Evolutionary conservation across 2,329 filamentous ascomycete genomes (phyloP), one percentile per base, ranked within the genome.

Genomic region (Rhexocercosporidium sp.): DNA sequence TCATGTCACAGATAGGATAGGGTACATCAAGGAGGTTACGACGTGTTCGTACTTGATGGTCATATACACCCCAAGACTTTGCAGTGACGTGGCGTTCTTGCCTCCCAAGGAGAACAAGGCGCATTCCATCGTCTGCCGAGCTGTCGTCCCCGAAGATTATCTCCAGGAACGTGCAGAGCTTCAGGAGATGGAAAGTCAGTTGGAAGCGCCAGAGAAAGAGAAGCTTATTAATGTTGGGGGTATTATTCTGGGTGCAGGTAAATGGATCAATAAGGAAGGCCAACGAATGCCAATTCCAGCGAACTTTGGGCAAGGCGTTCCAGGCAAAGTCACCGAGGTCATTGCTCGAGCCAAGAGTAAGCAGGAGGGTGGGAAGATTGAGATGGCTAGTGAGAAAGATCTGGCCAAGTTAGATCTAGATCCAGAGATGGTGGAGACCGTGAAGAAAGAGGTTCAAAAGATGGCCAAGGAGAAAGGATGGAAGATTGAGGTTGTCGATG

Each of bases 401-500:
- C 82, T 96, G 44, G 86, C 89, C 74, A 86, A 87, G 73, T 80
- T 92, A 53, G 87, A 91, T 16, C 66, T 77, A 2, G 75, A 76
- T 62, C 86, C 86, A 0, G 85, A 90, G 56, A 84, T 89, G 51
- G 83, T 97, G 3, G 89, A 94, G 72, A 83, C 88, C 54, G 82
- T 97, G 76, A 86, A 86, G 73, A 84, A 88, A 69, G 83, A 92
- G 75, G 79, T 97, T 66, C 84, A 92, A 76, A 85, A 88, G 73
- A 76, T 92, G 47, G 92, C 92, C 0, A 86, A 88, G 2, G 88
- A 90, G 8, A 86, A 89, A 71, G 88, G 88, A 18, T 97, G 94
- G 93, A 91, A 89, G 74, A 81, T 97, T 67, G 92, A 96, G 78
- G 83, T 96, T 16, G 87, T 96, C 0, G 91, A 96, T 74, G 83